Base-by-base conservation (phyloP, 2,329 filamentous ascomycete species). In the Verticillium isaacii region DNA sequence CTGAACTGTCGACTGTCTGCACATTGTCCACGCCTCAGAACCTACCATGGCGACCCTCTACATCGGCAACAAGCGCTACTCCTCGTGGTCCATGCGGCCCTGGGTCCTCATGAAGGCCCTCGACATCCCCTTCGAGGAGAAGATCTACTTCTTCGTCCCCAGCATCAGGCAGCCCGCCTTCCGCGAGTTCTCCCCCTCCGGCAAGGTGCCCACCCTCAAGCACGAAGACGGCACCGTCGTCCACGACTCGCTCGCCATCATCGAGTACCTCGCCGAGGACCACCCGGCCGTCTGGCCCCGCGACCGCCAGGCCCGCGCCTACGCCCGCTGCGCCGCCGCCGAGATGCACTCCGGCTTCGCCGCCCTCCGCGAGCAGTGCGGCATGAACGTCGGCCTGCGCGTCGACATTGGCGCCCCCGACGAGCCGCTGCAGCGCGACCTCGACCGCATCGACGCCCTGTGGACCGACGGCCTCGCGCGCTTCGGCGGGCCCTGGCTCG, bases 231-330 rank as follows among this genome's bases (percentile, higher is more conserved):
- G 58, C 0, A 61, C 66, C 12, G 69, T 77, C 36, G 63, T 75
- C 7, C 78, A 75, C 69, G 81, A 83, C 63, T 82, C 80, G 0
- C 72, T 82, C 15, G 75, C 81, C 61, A 82, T 83, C 57, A 71
- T 71, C 70, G 80, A 82, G 61, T 78, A 78, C 65, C 68, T 83
- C 4, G 77, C 79, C 19, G 80, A 83, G 62, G 65, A 67, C 23
- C 67, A 79, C 58, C 76, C 78, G 0, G 63, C 62, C n/a, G 74
- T 77, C 0, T 83, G 80, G 76, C 80, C 81, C 0, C 58, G 32
- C 17, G 74, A 77, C 62, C 58, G 68, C 14, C 67, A 69, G 5
- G 74, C 78, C 2, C 73, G 79, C 12, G 77, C 79, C 1, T 77
- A 76, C 63, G 80, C 80, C 15, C 71, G 79, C 41, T 71, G 69